phyloP scores from a whole-genome alignment of 2,329 filamentous ascomycete genomes.

The Trichophyton mentagrophytes region DNA sequence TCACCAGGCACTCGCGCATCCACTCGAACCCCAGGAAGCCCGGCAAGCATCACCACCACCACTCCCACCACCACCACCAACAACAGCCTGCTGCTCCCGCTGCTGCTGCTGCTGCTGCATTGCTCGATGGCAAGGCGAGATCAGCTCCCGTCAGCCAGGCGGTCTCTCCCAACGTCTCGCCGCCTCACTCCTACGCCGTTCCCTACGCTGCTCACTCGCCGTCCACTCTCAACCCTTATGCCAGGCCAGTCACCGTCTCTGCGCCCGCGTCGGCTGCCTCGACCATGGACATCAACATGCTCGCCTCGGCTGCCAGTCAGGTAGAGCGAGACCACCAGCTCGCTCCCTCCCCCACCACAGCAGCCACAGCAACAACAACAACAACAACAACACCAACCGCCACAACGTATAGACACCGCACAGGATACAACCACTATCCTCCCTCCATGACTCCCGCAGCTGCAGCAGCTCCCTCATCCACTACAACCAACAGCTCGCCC shows the following conservation, averaged over 20 bases:
- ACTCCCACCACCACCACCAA: background rate
- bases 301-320: conserved; percentile 56
- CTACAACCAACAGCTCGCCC: conserved; percentile 12
- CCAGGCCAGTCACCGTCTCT: conserved; percentile 27
- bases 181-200: conserved; percentile 63
- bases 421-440: conserved; percentile 20
- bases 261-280: conserved; percentile 12
- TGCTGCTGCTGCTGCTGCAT: too few relatives aligned
- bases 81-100: background rate
- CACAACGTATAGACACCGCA: background rate
- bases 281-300: conserved; percentile 51
- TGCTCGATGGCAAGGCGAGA: conserved; percentile 29
- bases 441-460: conserved; percentile 23
- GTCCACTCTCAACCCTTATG: conserved; percentile 46
- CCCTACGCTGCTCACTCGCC: conserved; percentile 44
- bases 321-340: conserved; percentile 46
- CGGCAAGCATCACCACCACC: conserved; percentile 61
- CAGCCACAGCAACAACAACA: too few relatives aligned
- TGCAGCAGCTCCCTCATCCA: conserved; percentile 15
- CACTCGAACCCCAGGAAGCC: conserved; percentile 94
- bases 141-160: conserved; percentile 79
- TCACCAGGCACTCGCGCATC: conserved; percentile 93
- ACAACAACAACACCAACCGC: too few relatives aligned
- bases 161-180: conserved; percentile 89
- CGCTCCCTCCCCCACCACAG: background rate